Evolutionary conservation across 805 yeast genomes (phyloP).

Genomic region (Starmerella riodocensis): DNA sequence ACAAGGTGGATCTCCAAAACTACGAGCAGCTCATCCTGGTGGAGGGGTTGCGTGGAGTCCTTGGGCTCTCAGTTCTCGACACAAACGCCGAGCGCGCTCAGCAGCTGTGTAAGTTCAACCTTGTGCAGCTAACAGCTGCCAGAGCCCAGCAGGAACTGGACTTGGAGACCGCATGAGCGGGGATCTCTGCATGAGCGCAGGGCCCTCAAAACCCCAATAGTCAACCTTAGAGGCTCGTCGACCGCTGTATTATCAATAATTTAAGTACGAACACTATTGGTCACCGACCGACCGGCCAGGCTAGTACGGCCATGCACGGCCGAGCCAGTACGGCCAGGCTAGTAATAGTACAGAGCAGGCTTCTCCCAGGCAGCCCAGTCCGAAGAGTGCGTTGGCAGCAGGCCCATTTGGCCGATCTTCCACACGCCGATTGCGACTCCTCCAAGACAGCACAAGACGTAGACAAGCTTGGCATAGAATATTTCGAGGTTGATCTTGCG

Average conservation of each 20-base stretch:
- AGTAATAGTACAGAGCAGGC: slow-evolving; percentile 23
- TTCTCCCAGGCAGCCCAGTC: slow-evolving; percentile 89
- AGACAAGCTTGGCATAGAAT: slow-evolving; percentile 35
- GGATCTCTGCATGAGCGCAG: no score
- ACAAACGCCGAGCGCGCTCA: slow-evolving; percentile 35
- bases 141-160: neutral
- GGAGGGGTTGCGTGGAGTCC: slow-evolving; percentile 76
- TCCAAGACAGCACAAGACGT: slow-evolving; percentile 36
- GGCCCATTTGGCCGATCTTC: slow-evolving; percentile 78
- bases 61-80: slow-evolving; percentile 76
- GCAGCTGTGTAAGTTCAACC: slow-evolving; percentile 52
- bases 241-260: no score
- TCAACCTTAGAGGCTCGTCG: no score
- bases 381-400: slow-evolving; percentile 71
- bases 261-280: no score
- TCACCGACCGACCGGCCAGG: no score
- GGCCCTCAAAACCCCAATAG: no score
- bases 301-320: no score
- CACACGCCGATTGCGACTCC: slow-evolving; percentile 65
- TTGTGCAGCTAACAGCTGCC: slow-evolving; percentile 51
- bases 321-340: no score
- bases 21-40: slow-evolving; percentile 69
- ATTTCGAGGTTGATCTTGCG: slow-evolving; percentile 22
- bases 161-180: no score
- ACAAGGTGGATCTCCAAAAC: slow-evolving; percentile 64